Conservation (phyloP, 352 stramenopile species). For the Phytophthora cryptogea region DNA sequence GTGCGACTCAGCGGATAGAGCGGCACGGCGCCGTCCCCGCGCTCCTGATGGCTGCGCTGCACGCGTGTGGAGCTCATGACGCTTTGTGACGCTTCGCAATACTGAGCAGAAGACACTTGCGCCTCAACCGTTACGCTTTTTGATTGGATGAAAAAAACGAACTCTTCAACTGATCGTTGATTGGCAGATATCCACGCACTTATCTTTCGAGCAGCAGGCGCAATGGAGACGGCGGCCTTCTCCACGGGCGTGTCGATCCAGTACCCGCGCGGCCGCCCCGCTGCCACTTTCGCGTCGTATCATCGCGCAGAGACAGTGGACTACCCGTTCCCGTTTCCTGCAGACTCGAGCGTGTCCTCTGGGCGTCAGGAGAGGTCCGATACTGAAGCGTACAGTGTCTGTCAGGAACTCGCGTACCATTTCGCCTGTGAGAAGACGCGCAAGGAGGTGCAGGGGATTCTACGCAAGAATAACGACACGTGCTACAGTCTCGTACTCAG, state of each 20-base stretch:
- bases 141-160: slow-evolving; percentile 29
- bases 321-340: slow-evolving; percentile 35
- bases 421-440: slow-evolving; percentile 62
- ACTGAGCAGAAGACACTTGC: slow-evolving; percentile 3
- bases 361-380: slow-evolving; percentile 25
- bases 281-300: not conserved
- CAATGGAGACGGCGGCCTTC: slow-evolving; percentile 32
- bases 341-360: not conserved
- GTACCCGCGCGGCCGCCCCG: slow-evolving; percentile 27
- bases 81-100: slow-evolving; percentile 30
- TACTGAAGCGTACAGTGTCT: slow-evolving; percentile 44
- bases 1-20: slow-evolving; percentile 26
- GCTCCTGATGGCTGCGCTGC: slow-evolving; percentile 37
- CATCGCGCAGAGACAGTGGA: not conserved
- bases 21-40: slow-evolving; percentile 29
- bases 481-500: slow-evolving; percentile 66
- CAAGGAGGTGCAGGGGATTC: slow-evolving; percentile 54
- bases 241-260: slow-evolving; percentile 63
- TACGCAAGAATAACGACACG: slow-evolving; percentile 67
- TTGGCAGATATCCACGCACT: slow-evolving; percentile 15
- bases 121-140: slow-evolving; percentile 4
- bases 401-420: slow-evolving; percentile 72
- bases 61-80: slow-evolving; percentile 34
- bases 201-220: no score
- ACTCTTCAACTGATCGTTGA: not conserved